Evolutionary conservation across 805 yeast species (phyloP), one percentile per base, ranked within the genome.

Genomic region (Yarrowia osloensis): DNA sequence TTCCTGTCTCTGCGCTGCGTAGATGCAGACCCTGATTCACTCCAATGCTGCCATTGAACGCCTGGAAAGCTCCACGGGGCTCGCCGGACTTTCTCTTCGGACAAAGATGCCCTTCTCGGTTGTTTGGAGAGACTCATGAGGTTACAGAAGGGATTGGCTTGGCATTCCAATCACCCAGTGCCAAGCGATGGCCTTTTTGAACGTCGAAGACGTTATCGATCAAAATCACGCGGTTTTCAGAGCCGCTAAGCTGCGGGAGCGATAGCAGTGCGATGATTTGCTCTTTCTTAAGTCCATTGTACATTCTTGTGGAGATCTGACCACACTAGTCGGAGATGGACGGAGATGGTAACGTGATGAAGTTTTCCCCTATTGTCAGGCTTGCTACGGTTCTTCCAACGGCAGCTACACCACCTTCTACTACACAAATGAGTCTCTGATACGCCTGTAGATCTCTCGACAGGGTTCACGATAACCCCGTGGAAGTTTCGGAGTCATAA

Each of bases 391-490:
- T 28, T 6, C 31, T 28, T 28, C 22, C 22, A 39, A 39, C 2
- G 11, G 19, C 11, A 7, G 42, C 5, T n/a, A 39, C 4, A 39
- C 21, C 22, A 39, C 22, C n/a, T 31, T 3, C 35, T 13, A 7
- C 35, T n/a, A 21, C 46, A n/a, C n/a, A n/a, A n/a, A n/a, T n/a
- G n/a, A n/a, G n/a, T n/a, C n/a, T 22, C 47, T 42, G 47, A 42
- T 42, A 44, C 31, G 50, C 29, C 52, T 28, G 52, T n/a, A 2
- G 37, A 49, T 49, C 55, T 2, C 3, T 9, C 6, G 22, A 46
- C 55, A 49, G 39, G 39, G 55, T 49, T 49, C 55, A 13, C n/a
- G 19, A 21, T 49, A 19, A 29, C 26, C 39, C 55, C 55, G 39
- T 49, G 55, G 55, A 49, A 13, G 39, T 49, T 49, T 21, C 55